These are phyloP conservation scores for Psidium friedrichsthalianum DNA, from an alignment of 345 rosid species.

Conservation along the genomic window DNA sequence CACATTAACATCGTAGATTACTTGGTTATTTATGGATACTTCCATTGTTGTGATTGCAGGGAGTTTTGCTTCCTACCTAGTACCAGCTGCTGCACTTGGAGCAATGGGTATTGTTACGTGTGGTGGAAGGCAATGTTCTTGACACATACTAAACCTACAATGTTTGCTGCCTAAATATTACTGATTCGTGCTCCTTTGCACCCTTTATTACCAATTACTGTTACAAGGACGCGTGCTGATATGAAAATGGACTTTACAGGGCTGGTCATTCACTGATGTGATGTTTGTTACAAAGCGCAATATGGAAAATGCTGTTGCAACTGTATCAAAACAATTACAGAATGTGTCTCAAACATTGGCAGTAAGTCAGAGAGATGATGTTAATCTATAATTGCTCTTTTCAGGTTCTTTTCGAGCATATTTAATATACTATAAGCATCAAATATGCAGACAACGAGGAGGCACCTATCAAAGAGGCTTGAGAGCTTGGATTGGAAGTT, in stretches of 20 bases:
- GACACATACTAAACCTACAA: not conserved
- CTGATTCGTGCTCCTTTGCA: not conserved
- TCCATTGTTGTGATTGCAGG: constrained; percentile 21
- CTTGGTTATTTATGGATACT: not conserved
- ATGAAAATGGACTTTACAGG: constrained; percentile 26
- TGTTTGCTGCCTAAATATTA: not conserved
- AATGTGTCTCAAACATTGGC: constrained; percentile 64
- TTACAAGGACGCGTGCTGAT: not conserved
- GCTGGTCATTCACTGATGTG: constrained; percentile 76
- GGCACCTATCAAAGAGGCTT: constrained; percentile 66
- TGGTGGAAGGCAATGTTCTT: constrained; percentile 71
- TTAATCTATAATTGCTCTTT: not conserved
- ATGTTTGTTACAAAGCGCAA: constrained; percentile 89
- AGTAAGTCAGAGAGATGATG: constrained; percentile 26
- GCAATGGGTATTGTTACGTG: constrained; percentile 92
- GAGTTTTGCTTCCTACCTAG: constrained; percentile 58
- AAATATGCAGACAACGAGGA: constrained; percentile 62
- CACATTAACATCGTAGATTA: not conserved
- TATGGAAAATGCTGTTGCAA: constrained; percentile 72
- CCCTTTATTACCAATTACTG: not conserved
- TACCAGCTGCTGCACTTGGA: constrained; percentile 90
- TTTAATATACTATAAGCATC: not conserved
- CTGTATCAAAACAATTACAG: constrained; percentile 74
- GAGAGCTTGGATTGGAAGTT: constrained; percentile 79
- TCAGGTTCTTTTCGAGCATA: not conserved